phyloP scores from a whole-genome alignment of 2,329 filamentous ascomycete genomes.

The Paecilomyces formosus region DNA sequence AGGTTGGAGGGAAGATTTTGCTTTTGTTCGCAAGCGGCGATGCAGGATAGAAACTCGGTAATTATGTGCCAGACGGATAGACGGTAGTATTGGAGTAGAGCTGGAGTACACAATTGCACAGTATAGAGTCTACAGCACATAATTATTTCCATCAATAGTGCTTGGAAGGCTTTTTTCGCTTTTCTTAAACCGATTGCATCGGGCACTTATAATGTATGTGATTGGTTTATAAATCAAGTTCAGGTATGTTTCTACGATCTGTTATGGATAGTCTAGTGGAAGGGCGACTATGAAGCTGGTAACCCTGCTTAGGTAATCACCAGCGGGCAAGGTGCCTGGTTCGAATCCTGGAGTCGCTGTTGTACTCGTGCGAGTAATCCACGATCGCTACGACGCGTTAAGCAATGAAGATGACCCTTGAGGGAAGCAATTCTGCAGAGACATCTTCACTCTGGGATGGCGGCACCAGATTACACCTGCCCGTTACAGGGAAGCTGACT shows the following conservation, averaged over 20 bases:
- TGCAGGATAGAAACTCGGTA: neutral
- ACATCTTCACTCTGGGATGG: slow-evolving; percentile 46
- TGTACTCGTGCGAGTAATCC: slow-evolving; percentile 50
- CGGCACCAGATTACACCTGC: slow-evolving; percentile 46
- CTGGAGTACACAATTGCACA: too few species aligned
- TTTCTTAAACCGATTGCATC: too few species aligned
- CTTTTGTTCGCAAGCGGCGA: neutral
- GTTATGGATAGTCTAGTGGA: slow-evolving; percentile 36
- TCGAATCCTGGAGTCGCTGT: slow-evolving; percentile 47
- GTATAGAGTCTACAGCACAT: too few species aligned
- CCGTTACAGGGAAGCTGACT: slow-evolving; percentile 24
- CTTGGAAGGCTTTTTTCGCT: too few species aligned
- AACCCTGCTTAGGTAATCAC: slow-evolving; percentile 28
- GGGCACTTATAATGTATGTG: neutral
- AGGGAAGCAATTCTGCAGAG: slow-evolving; percentile 55
- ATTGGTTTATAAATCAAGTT: neutral
- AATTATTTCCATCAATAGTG: too few species aligned
- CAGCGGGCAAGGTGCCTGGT: slow-evolving; percentile 44
- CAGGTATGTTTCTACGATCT: slow-evolving; percentile 17
- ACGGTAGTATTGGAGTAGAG: too few species aligned
- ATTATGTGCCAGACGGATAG: too few species aligned
- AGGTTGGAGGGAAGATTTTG: neutral
- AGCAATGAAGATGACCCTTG: slow-evolving; percentile 48
- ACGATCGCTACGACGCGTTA: slow-evolving; percentile 46
- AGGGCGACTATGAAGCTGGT: slow-evolving; percentile 28